Percentiles rank a stretch among this genome's conserved stretches.
Conservation (phyloP, 2,329 filamentous ascomycete genomes). For the Botrytis fragariae region DNA sequence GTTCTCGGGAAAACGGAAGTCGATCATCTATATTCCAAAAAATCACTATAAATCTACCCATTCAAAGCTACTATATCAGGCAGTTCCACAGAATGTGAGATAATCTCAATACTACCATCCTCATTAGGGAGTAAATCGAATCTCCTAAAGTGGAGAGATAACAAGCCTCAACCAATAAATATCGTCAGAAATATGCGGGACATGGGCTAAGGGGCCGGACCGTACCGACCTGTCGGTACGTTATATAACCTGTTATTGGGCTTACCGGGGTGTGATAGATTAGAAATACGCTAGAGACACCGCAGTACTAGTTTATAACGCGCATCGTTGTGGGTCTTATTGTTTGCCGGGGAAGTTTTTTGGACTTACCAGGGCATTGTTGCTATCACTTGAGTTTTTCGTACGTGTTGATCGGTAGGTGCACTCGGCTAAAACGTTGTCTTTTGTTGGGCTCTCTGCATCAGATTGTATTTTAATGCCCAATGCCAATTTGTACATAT, state of each 20-base stretch:
- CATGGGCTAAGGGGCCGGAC: background rate
- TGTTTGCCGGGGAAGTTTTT: background rate
- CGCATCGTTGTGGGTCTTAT: background rate
- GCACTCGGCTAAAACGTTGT: background rate
- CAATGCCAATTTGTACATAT: background rate
- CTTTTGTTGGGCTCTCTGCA: background rate
- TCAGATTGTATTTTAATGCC: background rate
- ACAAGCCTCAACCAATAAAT: background rate
- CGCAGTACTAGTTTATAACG: background rate
- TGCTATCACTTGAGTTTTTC: background rate
- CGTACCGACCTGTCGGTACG: background rate
- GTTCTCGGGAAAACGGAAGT: background rate
- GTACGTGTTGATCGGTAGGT: background rate
- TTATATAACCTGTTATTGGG: background rate
- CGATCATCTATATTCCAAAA: background rate
- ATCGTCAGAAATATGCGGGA: background rate
- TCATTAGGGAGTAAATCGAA: background rate
- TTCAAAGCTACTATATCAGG: background rate
- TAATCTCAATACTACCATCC: constrained; percentile 1
- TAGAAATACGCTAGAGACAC: background rate
- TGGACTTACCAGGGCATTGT: background rate
- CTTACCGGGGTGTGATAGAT: background rate
- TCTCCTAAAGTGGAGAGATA: background rate
- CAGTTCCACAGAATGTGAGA: background rate
- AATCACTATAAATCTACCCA: background rate